A percentile compares a stretch with the other conserved stretches of the same genome.
phyloP scores from a whole-genome alignment of 495 filamentous ascomycete genomes.

The Lophiostoma macrostomum region DNA sequence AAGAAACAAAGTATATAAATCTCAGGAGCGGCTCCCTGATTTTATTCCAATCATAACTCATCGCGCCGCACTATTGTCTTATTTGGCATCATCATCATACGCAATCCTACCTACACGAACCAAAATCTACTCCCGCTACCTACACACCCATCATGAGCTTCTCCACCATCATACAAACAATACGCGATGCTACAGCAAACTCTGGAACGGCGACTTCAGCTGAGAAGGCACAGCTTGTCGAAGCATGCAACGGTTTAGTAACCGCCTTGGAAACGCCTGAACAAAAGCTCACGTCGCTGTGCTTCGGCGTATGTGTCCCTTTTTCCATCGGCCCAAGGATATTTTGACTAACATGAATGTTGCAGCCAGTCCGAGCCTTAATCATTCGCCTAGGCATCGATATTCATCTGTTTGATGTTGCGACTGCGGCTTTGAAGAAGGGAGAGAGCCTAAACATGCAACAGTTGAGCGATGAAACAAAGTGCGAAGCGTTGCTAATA shows the following conservation, averaged over 20 bases:
- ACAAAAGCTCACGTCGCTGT: neutral
- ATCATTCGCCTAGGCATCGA: neutral
- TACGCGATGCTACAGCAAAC: neutral
- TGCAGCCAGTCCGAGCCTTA: neutral
- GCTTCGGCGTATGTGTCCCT: neutral
- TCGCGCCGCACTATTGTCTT: no score
- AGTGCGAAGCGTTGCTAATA: neutral
- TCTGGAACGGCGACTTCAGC: neutral
- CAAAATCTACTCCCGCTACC: no score
- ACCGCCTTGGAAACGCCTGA: neutral
- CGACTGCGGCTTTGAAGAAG: neutral
- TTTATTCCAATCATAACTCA: no score
- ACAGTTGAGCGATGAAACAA: neutral
- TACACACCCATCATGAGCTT: neutral
- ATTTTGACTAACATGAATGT: neutral
- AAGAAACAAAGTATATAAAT: no score
- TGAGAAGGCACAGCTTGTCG: neutral
- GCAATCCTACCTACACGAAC: no score
- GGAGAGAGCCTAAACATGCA: neutral
- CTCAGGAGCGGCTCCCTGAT: no score
- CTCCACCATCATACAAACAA: neutral
- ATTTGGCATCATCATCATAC: no score
- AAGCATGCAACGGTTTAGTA: neutral
- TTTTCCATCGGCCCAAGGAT: neutral
- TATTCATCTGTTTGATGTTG: neutral